These are phyloP conservation scores for Beauveria australis DNA, from an alignment of 2,329 filamentous ascomycete species.

Conservation along the genomic window DNA sequence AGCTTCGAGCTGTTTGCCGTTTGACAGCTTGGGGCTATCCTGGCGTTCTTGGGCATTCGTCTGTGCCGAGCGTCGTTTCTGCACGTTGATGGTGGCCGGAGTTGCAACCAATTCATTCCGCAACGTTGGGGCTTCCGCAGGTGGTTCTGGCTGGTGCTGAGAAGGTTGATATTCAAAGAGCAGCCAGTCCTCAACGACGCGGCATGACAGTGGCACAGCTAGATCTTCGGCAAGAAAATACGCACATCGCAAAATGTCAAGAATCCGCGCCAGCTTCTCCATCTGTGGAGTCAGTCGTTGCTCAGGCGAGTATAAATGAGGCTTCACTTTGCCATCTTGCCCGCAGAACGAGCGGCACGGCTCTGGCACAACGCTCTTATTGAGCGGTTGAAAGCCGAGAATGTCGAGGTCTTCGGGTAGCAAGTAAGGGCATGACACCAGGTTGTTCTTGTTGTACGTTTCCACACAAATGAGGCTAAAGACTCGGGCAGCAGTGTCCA, in stretches of 20 bases:
- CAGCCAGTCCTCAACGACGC: conserved; percentile 21
- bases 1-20: background rate
- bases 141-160: background rate
- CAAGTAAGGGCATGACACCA: conserved; percentile 38
- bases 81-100: background rate
- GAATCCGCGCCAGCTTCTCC: conserved; percentile 37
- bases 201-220: conserved; percentile 29
- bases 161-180: conserved; percentile 24
- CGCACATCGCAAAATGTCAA: conserved; percentile 41
- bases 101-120: background rate
- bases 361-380: conserved; percentile 28
- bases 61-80: conserved; percentile 2
- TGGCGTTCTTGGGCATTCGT: background rate
- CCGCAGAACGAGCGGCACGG: conserved; percentile 31
- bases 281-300: conserved; percentile 23
- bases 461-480: conserved; percentile 40
- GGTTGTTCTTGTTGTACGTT: conserved; percentile 30
- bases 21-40: background rate
- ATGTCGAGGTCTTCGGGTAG: conserved; percentile 43
- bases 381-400: conserved; percentile 35
- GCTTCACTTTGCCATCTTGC: conserved; percentile 30
- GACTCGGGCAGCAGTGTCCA: conserved; percentile 36
- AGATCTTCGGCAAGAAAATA: conserved; percentile 36
- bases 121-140: background rate
- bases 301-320: conserved; percentile 26